Percentiles rank a stretch among this genome's conserved stretches.
These are phyloP conservation scores for Hyphodiscus sp. DNA, from an alignment of 2,329 filamentous ascomycete species.

Conservation along the genomic window DNA sequence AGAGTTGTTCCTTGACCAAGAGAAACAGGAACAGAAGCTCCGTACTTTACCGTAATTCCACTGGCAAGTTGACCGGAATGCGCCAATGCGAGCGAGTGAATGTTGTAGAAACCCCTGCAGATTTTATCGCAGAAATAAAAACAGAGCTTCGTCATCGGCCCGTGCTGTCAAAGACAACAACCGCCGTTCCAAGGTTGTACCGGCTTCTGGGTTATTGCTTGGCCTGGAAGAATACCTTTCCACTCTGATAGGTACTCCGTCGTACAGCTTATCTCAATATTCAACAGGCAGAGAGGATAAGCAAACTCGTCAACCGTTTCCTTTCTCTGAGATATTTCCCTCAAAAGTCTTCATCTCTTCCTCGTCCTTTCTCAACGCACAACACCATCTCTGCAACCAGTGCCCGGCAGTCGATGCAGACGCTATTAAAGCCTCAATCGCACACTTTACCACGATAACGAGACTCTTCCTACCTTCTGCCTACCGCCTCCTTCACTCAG, in stretches of 20 bases:
- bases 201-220: background rate
- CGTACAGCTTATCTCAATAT: background rate
- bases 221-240: too few species aligned
- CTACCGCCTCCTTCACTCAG: background rate
- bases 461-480: background rate
- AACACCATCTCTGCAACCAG: background rate
- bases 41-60: background rate
- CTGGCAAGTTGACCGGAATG: background rate
- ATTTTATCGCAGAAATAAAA: background rate
- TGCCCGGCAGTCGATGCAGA: background rate
- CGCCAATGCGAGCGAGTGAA: background rate
- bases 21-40: background rate
- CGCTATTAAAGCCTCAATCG: background rate
- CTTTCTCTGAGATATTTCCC: background rate
- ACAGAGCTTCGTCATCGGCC: background rate
- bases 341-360: background rate
- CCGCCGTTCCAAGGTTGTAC: background rate
- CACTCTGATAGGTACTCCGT: too few species aligned
- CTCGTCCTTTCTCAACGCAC: background rate
- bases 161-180: background rate
- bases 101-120: background rate
- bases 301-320: background rate
- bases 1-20: too few species aligned
- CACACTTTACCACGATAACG: background rate
- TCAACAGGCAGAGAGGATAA: background rate